These are phyloP conservation scores for Candida manassasensis DNA, from an alignment of 805 yeast genomes.

Conservation along the genomic window DNA sequence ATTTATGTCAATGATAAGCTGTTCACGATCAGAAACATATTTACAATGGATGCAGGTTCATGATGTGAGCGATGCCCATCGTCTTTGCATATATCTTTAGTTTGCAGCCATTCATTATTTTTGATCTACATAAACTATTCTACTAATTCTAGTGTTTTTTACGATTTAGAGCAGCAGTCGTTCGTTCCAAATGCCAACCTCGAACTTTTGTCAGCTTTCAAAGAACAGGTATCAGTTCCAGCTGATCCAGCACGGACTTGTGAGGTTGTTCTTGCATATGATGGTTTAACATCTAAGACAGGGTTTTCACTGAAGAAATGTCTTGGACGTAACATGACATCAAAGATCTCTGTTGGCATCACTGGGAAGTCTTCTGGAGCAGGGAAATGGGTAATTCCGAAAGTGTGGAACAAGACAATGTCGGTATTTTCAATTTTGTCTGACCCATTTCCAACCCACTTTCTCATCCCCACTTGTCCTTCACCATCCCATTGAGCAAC, in stretches of 20 bases:
- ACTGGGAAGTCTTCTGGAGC: conserved; percentile 88
- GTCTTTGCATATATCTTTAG: no score
- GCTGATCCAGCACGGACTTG: conserved; percentile 33
- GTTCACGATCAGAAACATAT: no score
- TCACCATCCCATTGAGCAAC: conserved; percentile 74
- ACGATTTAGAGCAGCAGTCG: conserved; percentile 17
- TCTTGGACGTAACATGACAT: conserved; percentile 70
- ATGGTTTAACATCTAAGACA: conserved; percentile 68
- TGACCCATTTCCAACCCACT: conserved; percentile 62
- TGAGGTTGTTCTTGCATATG: conserved; percentile 39
- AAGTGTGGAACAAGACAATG: conserved; percentile 72
- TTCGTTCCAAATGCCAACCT: conserved; percentile 31
- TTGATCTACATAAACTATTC: no score
- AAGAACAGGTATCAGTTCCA: conserved; percentile 32
- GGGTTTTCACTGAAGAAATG: conserved; percentile 78
- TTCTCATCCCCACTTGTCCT: conserved; percentile 59
- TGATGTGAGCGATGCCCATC: no score
- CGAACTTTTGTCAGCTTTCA: conserved; percentile 36
- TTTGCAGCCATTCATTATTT: no score
- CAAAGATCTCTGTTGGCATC: conserved; percentile 83
- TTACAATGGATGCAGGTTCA: no score
- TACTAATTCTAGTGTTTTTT: no score
- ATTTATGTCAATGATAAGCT: no score
- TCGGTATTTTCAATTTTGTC: conserved; percentile 63
- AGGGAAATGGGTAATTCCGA: conserved; percentile 83